Conservation (phyloP, 805 yeast genomes). For the Myxozyma kluyveri region DNA sequence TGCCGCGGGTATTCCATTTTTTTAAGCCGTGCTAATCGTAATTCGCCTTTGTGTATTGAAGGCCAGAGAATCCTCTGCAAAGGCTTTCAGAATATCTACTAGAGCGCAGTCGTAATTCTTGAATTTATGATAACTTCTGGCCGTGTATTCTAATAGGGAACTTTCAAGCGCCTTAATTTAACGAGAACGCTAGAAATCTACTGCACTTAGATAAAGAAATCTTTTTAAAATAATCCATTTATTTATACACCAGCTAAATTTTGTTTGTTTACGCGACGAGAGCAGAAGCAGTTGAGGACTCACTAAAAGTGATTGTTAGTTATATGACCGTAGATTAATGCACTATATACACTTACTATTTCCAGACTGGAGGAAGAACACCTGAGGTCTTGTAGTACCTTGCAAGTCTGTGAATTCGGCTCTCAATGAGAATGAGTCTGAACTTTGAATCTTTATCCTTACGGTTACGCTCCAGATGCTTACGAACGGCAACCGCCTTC, state of each 20-base stretch:
- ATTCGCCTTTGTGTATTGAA: not conserved
- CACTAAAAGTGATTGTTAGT: constrained; percentile 44
- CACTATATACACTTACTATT: constrained; percentile 56
- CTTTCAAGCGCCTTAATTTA: too few species aligned
- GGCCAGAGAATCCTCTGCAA: constrained; percentile 33
- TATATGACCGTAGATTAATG: not conserved
- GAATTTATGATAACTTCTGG: not conserved
- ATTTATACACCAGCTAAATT: not conserved
- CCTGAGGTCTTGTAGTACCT: constrained; percentile 99
- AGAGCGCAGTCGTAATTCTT: constrained; percentile 8
- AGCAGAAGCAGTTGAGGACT: constrained; percentile 99
- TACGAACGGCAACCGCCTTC: constrained; percentile 99
- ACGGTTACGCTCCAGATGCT: constrained; percentile 99
- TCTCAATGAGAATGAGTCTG: constrained; percentile 99
- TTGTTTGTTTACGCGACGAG: constrained; percentile 93
- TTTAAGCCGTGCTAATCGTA: not conserved
- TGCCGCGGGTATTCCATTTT: not conserved
- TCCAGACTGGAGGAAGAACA: constrained; percentile 99
- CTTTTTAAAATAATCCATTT: not conserved
- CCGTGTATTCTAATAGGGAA: too few species aligned
- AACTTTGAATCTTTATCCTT: constrained; percentile 99
- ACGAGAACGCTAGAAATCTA: not conserved
- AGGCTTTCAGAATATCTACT: constrained; percentile 27
- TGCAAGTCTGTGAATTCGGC: constrained; percentile 99
- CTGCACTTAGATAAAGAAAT: not conserved